A percentile compares a stretch with the other conserved stretches of the same genome.
Conservation (phyloP, 2,329 filamentous ascomycete genomes). For the Dryadomyces sulphureus region DNA sequence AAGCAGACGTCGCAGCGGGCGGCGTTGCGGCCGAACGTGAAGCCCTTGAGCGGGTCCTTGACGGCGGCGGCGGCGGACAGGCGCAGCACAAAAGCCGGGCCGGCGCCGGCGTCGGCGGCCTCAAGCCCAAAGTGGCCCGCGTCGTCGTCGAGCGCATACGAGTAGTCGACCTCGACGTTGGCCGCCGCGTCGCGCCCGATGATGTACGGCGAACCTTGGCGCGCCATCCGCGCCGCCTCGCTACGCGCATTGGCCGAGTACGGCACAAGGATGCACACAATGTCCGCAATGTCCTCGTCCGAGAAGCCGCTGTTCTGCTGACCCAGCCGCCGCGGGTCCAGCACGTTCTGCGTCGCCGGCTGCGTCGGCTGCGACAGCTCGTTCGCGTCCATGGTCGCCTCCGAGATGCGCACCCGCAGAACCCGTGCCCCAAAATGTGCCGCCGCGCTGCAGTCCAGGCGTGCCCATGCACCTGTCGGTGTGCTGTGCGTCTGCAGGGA, state of each 20-base stretch:
- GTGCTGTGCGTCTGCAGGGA: too few species aligned
- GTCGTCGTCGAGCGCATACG: slow-evolving; percentile 34
- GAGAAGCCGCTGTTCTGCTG: slow-evolving; percentile 70
- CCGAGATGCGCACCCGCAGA: too few species aligned
- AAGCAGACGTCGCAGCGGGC: slow-evolving; percentile 59
- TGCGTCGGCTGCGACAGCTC: slow-evolving; percentile 12
- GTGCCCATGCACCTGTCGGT: too few species aligned
- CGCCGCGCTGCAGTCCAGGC: too few species aligned
- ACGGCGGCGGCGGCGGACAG: slow-evolving; percentile 56
- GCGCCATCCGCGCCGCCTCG: slow-evolving; percentile 45
- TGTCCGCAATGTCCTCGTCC: slow-evolving; percentile 72
- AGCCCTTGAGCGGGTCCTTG: slow-evolving; percentile 57
- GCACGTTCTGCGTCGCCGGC: slow-evolving; percentile 57
- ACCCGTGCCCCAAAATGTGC: too few species aligned
- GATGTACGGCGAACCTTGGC: slow-evolving; percentile 31
- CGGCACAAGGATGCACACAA: slow-evolving; percentile 78
- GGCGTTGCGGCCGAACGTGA: slow-evolving; percentile 70
- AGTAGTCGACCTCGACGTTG: slow-evolving; percentile 35
- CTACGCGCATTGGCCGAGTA: slow-evolving; percentile 55
- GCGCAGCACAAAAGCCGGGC: slow-evolving; percentile 62
- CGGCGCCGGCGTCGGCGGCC: slow-evolving; percentile 30
- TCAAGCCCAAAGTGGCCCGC: slow-evolving; percentile 34
- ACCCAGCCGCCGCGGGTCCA: slow-evolving; percentile 68
- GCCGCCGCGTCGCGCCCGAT: slow-evolving; percentile 33
- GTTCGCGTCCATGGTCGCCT: slow-evolving; percentile 10